Percentiles rank a stretch among this genome's conserved stretches.
Evolutionary conservation across 139 green algal species (phyloP).

Genomic region (Chlamydomonas eustigma): DNA sequence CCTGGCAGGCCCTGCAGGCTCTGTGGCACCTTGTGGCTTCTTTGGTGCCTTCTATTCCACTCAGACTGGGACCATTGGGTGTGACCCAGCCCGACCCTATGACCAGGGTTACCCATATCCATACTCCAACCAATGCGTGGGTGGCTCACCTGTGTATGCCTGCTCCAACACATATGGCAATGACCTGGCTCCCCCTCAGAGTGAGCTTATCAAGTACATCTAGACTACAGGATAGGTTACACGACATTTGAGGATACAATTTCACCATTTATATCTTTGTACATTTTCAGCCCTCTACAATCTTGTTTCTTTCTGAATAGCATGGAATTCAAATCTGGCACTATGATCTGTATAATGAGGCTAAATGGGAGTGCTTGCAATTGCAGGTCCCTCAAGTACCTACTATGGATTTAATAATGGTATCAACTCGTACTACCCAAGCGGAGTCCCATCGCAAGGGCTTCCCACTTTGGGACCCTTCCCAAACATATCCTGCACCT

Average conservation of each 20-base stretch:
- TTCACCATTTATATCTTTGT: no score
- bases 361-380: no score
- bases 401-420: neutral
- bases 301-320: no score
- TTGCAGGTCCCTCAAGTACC: neutral
- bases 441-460: neutral
- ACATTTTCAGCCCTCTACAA: no score
- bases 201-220: neutral
- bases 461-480: neutral
- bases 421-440: constrained; percentile 6
- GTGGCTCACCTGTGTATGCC: neutral
- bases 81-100: neutral
- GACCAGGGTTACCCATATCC: neutral
- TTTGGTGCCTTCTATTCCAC: neutral
- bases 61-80: neutral
- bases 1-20: neutral
- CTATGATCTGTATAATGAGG: no score
- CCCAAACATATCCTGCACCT: neutral
- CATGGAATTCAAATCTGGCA: no score
- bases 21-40: neutral
- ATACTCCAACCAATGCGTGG: neutral
- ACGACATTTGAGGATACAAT: no score
- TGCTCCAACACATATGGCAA: neutral
- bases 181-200: neutral
- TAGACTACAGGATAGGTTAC: no score